Conservation (phyloP, 202 grass and related monocot genomes). For the Zizania palustris region DNA sequence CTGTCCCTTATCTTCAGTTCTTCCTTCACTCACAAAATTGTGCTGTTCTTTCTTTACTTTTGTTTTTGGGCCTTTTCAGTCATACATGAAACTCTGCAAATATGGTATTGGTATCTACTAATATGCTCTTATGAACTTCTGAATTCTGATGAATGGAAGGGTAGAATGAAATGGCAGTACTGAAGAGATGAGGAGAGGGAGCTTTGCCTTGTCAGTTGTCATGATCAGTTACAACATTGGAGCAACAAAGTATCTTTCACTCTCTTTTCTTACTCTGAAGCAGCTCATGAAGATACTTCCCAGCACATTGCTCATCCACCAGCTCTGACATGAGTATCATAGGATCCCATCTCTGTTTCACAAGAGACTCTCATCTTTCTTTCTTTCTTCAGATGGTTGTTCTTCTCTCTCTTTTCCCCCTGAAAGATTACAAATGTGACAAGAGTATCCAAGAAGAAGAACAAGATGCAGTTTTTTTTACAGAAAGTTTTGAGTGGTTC, state of each 20-base stretch:
- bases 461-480: not conserved
- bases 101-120: too few relatives aligned
- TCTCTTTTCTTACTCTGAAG: not conserved
- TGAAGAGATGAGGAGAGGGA: not conserved
- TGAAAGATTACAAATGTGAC: not conserved
- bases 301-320: not conserved
- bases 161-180: not conserved
- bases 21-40: not conserved
- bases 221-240: not conserved
- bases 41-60: not conserved
- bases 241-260: not conserved
- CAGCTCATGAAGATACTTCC: not conserved
- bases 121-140: not conserved
- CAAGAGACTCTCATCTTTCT: not conserved
- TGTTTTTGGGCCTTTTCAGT: not conserved
- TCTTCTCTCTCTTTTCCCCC: not conserved
- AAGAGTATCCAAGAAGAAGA: not conserved
- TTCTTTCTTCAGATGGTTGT: not conserved
- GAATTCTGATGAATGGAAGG: not conserved
- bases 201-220: not conserved
- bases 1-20: conserved; percentile 35
- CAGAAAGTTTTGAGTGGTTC: not conserved
- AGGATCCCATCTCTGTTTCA: not conserved
- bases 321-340: not conserved
- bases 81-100: not conserved